Evolutionary conservation across 1,139 yeast genomes (phyloP).

Genomic region (Yamadazyma triangularis): DNA sequence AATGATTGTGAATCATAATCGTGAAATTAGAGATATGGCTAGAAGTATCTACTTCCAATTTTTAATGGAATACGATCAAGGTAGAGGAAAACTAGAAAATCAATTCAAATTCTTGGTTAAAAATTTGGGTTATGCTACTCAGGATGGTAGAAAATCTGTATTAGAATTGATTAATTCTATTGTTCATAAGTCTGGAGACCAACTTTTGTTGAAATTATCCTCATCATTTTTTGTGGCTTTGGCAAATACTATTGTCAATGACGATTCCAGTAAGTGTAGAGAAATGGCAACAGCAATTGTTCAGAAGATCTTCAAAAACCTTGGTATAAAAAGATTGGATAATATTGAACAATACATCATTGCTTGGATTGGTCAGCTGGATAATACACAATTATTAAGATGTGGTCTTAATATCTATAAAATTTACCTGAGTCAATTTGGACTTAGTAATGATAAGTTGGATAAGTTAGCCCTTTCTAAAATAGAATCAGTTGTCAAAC

Average conservation of each 20-base stretch:
- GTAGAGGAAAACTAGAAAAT: conserved; percentile 77
- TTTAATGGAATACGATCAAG: conserved; percentile 92
- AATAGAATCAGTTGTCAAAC: conserved; percentile 33
- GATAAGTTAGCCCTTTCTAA: conserved; percentile 36
- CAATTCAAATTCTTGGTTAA: conserved; percentile 80
- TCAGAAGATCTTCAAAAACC: conserved; percentile 49
- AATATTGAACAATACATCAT: conserved; percentile 54
- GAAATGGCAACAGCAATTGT: conserved; percentile 76
- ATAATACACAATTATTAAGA: conserved; percentile 54
- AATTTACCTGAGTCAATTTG: conserved; percentile 51
- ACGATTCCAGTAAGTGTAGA: conserved; percentile 76
- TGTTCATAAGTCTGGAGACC: conserved; percentile 61
- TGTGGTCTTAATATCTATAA: conserved; percentile 79
- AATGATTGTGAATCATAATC: conserved; percentile 87
- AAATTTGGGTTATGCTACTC: conserved; percentile 81
- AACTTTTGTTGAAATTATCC: conserved; percentile 57
- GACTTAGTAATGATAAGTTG: conserved; percentile 35
- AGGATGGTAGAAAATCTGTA: conserved; percentile 84
- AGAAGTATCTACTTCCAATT: conserved; percentile 82
- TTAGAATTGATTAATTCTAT: conserved; percentile 80
- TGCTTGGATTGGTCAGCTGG: conserved; percentile 65
- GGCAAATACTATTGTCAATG: conserved; percentile 73
- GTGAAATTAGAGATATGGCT: conserved; percentile 80
- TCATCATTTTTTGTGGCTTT: conserved; percentile 79
- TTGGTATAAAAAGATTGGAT: conserved; percentile 34